A percentile compares a stretch with the other conserved stretches of the same genome.
Evolutionary conservation across 2,329 filamentous ascomycete genomes (phyloP).

Genomic region (Pseudopithomyces chartarum): DNA sequence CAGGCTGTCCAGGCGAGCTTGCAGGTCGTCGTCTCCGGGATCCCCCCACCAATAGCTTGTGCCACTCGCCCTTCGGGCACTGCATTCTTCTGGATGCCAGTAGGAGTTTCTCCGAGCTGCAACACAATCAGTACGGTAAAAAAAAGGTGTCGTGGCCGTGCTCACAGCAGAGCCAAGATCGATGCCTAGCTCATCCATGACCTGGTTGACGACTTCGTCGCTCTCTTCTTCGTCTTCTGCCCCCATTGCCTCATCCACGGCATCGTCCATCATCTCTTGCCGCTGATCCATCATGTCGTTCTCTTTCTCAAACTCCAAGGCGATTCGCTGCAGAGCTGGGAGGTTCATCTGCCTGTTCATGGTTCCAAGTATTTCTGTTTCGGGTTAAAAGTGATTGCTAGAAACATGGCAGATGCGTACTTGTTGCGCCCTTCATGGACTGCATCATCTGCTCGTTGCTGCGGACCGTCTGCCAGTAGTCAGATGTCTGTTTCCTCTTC

Average conservation of each 20-base stretch:
- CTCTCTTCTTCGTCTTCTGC: slow-evolving; percentile 90
- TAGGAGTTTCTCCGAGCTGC: slow-evolving; percentile 90
- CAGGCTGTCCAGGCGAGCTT: slow-evolving; percentile 89
- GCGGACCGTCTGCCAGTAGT: slow-evolving; percentile 75
- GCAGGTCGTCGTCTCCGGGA: slow-evolving; percentile 81
- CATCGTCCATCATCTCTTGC: slow-evolving; percentile 99
- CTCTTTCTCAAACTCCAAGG: slow-evolving; percentile 98
- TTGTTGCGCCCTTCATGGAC: slow-evolving; percentile 96
- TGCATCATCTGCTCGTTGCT: slow-evolving; percentile 99
- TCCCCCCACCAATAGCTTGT: slow-evolving; percentile 78
- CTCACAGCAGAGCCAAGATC: slow-evolving; percentile 88
- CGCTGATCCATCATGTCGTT: slow-evolving; percentile 99
- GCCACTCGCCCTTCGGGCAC: slow-evolving; percentile 79
- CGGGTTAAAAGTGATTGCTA: slow-evolving; percentile 16
- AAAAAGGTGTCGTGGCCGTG: slow-evolving; percentile 1
- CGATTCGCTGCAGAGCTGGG: slow-evolving; percentile 90
- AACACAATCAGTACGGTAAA: slow-evolving; percentile 16
- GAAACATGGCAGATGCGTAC: slow-evolving; percentile 19
- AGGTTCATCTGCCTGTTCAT: slow-evolving; percentile 99
- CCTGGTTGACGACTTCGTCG: slow-evolving; percentile 95
- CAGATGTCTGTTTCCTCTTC: slow-evolving; percentile 13
- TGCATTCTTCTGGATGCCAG: slow-evolving; percentile 75
- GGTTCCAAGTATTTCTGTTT: slow-evolving; percentile 75
- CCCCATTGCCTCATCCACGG: slow-evolving; percentile 95
- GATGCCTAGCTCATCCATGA: slow-evolving; percentile 94